A percentile compares a stretch with the other conserved stretches of the same genome.
Evolutionary conservation across 2,329 filamentous ascomycete genomes (phyloP).

Genomic region (Trichoderma sp.): DNA sequence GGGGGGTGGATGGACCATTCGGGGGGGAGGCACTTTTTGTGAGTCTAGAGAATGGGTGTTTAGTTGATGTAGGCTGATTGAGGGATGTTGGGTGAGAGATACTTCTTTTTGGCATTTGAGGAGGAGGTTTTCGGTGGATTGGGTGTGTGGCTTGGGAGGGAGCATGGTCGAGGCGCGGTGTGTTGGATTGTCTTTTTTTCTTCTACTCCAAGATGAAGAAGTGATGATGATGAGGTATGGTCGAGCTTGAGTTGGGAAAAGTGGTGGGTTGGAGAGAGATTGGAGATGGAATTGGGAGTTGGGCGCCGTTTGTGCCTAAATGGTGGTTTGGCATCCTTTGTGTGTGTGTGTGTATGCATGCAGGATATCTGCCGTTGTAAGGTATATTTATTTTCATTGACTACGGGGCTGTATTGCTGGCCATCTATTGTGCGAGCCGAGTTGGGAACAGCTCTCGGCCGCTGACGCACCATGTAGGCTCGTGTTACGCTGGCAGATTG

Average conservation of each 20-base stretch:
- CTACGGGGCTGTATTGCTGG: too few relatives aligned
- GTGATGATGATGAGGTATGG: not conserved
- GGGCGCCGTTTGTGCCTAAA: conserved; percentile 11
- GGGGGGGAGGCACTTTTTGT: conserved; percentile 12
- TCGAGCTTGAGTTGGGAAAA: not conserved
- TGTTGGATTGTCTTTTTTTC: not conserved
- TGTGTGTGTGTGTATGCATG: not conserved
- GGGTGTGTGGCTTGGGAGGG: not conserved
- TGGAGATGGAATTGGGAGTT: not conserved
- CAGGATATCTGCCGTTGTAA: not conserved
- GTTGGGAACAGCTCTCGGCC: not conserved
- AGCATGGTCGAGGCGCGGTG: not conserved
- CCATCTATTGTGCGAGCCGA: too few relatives aligned
- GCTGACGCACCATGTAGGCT: not conserved
- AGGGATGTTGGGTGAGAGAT: not conserved
- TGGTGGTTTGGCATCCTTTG: not conserved
- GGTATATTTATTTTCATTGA: too few relatives aligned
- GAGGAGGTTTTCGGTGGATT: conserved; percentile 19
- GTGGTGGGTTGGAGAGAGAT: not conserved
- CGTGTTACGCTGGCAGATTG: not conserved
- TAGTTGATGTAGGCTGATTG: not conserved
- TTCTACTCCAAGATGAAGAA: not conserved
- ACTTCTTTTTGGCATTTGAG: conserved; percentile 22
- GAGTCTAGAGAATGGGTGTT: not conserved
- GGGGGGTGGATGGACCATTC: conserved; percentile 17